Percentiles rank a stretch among this genome's conserved stretches.
Evolutionary conservation across 2,329 filamentous ascomycete genomes (phyloP).

Genomic region (Metarhizium guizhouense): DNA sequence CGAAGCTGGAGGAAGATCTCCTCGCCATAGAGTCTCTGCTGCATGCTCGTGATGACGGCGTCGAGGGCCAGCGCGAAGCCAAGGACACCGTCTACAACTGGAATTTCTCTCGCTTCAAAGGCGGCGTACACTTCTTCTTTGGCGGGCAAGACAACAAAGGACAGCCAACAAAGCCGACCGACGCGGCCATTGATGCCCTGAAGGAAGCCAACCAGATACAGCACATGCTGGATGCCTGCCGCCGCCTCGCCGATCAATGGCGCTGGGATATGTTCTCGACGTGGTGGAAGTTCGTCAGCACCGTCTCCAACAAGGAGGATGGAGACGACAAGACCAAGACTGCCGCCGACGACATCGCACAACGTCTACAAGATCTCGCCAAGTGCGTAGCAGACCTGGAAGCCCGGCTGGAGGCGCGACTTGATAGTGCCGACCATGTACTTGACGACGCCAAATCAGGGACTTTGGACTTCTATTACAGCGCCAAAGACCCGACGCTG

Average conservation of each 20-base stretch:
- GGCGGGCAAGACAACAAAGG: conserved; percentile 8
- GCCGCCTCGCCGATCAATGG: conserved; percentile 11
- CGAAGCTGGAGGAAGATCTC: conserved; percentile 19
- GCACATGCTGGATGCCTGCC: conserved; percentile 12
- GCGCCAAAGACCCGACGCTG: conserved; percentile 27
- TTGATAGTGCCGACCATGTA: neutral
- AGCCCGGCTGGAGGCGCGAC: neutral
- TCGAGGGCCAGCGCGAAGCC: conserved; percentile 21
- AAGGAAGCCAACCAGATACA: conserved; percentile 15
- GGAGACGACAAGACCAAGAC: neutral
- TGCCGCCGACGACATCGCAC: neutral
- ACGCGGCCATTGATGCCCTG: conserved; percentile 4
- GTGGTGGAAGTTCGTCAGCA: conserved; percentile 30
- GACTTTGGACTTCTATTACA: conserved; percentile 17
- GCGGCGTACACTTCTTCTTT: conserved; percentile 18
- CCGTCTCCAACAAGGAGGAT: conserved; percentile 7
- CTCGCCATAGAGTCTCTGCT: conserved; percentile 18
- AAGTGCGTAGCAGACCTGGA: neutral
- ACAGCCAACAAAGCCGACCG: conserved; percentile 5
- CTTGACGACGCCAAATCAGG: conserved; percentile 14
- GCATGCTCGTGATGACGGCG: conserved; percentile 20
- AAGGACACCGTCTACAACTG: conserved; percentile 21
- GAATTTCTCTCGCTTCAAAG: conserved; percentile 15
- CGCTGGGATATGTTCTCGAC: conserved; percentile 31
- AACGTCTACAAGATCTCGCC: neutral